Conservation (phyloP, 129 eudicot genomes). For the Scalesia atractyloides region DNA sequence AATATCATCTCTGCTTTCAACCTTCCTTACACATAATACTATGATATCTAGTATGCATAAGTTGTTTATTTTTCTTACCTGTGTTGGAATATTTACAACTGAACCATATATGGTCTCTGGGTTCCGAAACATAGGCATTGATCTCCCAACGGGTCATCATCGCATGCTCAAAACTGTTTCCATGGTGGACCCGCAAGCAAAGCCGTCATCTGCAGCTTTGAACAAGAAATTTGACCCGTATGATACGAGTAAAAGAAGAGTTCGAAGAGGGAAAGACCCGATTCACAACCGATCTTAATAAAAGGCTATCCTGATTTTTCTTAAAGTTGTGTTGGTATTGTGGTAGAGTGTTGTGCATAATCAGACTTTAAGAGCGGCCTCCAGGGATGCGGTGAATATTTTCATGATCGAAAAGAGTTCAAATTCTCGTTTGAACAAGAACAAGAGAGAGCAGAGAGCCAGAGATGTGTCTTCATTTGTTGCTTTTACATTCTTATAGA, state of each 20-base stretch:
- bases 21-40: conserved; percentile 35
- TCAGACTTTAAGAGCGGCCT: conserved; percentile 33
- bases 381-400: conserved; percentile 28
- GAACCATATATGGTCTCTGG: conserved; percentile 54
- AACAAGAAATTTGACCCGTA: conserved; percentile 48
- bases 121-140: conserved; percentile 43
- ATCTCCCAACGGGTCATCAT: conserved; percentile 22
- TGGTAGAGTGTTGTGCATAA: conserved; percentile 44
- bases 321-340: conserved; percentile 33
- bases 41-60: conserved; percentile 47
- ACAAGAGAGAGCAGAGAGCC: conserved; percentile 8
- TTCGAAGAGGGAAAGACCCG: conserved; percentile 89
- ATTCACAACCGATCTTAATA: conserved; percentile 78
- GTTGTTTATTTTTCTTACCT: conserved; percentile 48
- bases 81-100: conserved; percentile 49
- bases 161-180: conserved; percentile 43
- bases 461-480: conserved; percentile 20
- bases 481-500: conserved; percentile 36
- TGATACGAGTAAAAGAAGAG: conserved; percentile 65
- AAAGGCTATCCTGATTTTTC: conserved; percentile 30
- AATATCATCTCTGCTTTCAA: conserved; percentile 21
- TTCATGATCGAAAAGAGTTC: conserved; percentile 26
- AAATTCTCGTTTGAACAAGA: conserved; percentile 34
- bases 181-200: conserved; percentile 36
- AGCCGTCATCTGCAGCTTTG: conserved; percentile 39